Base-by-base conservation (phyloP, 805 yeast species). In the Pichia ethanolica region DNA sequence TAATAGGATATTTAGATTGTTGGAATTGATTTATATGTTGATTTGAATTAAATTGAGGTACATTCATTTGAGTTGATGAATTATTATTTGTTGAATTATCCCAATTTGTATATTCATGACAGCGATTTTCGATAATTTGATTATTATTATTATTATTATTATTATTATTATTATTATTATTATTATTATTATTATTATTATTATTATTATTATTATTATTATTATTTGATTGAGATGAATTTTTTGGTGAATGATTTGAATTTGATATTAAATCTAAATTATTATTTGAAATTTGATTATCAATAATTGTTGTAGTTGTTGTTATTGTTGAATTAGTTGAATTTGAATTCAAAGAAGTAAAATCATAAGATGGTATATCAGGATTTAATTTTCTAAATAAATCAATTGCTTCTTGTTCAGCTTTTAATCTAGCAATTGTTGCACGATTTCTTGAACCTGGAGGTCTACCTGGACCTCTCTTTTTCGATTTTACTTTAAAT, bases 391-490 rank as follows among this genome's bases (percentile, higher is more conserved):
- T 42, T 38, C 25, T 42, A 20, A 49, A 49, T n/a, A 39, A 7
- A 5, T 42, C 48, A n/a, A 49, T 45, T 3, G 52, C 52, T 26
- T 45, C 49, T 27, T 45, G 42, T 45, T 49, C 52, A 7, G 50
- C 49, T 25, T 50, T 46, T 44, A 50, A 30, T 14, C 53, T 13
- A 5, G 46, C 49, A 36, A 50, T 46, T 1, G 53, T 50, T 3
- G 50, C 44, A 5, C 49, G 42, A 35, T 50, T 50, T 7, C 47
- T n/a, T 30, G 50, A 46, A 13, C 53, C 50, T 2, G 49, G 50
- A 5, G 53, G 53, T 20, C 53, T 42, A 14, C 53, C 53, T 0
- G 53, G 53, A 1, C 53, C 53, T 28, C 50, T 46, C 13, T 32
- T 38, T 14, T 13, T 28, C 5, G 34, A 9, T 34, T 11, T 13